phyloP scores from a whole-genome alignment of 106 monocot genomes.

The Dactylorhiza incarnata region DNA sequence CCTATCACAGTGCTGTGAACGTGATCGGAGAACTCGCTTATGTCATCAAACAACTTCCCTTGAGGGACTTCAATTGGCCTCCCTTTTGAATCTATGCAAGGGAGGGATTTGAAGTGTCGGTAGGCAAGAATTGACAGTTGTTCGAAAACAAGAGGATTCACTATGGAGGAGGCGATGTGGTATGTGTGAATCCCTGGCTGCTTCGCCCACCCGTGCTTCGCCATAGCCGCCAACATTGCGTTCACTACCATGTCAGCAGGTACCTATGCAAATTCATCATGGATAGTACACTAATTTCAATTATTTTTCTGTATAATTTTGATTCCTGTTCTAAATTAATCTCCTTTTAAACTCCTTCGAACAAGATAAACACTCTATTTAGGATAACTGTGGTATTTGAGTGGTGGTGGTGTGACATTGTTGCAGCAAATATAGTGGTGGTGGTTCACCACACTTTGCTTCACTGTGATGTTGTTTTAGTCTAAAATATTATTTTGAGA shows the following conservation, averaged over 20 bases:
- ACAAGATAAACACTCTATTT: too few relatives aligned
- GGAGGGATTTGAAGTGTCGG: conserved; percentile 46
- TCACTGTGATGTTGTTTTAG: too few relatives aligned
- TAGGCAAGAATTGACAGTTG: conserved; percentile 41
- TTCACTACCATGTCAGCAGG: conserved; percentile 96
- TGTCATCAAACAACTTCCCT: conserved; percentile 52
- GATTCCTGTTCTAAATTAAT: too few relatives aligned
- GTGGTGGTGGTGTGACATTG: too few relatives aligned
- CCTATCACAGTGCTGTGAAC: conserved; percentile 25
- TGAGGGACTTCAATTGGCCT: conserved; percentile 35
- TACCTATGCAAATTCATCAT: conserved; percentile 32
- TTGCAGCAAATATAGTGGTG: too few relatives aligned
- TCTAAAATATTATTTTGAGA: too few relatives aligned
- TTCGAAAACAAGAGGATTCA: conserved; percentile 54
- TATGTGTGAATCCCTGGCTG: conserved; percentile 53
- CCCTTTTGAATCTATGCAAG: conserved; percentile 48
- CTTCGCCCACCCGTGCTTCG: conserved; percentile 53
- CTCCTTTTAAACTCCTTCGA: too few relatives aligned
- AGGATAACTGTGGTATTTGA: too few relatives aligned
- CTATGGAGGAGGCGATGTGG: conserved; percentile 67
- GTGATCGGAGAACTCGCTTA: conserved; percentile 46
- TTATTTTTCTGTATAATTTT: too few relatives aligned
- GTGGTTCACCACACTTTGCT: too few relatives aligned
- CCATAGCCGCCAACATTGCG: conserved; percentile 69
- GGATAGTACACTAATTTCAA: too few relatives aligned